Percentiles rank a stretch among this genome's conserved stretches.
These are phyloP conservation scores for Nitzschia sp. DNA, from an alignment of 108 stramenopile genomes.

Conservation along the genomic window DNA sequence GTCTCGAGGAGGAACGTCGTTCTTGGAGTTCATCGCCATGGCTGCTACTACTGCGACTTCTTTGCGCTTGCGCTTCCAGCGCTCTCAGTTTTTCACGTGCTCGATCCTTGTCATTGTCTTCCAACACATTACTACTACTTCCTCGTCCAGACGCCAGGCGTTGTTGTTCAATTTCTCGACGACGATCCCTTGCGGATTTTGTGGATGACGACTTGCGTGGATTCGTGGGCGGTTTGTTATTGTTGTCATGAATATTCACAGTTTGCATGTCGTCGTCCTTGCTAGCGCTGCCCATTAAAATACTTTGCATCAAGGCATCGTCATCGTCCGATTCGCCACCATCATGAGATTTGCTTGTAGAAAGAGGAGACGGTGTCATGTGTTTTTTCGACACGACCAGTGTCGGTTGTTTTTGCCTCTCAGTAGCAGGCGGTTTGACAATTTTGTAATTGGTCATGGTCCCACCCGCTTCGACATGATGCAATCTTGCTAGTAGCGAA, in stretches of 20 bases:
- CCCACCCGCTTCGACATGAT: constrained; percentile 19
- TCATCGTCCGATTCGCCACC: constrained; percentile 10
- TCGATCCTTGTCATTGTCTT: neutral
- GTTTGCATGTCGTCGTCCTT: neutral
- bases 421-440: neutral
- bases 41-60: too few relatives aligned
- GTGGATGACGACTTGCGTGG: neutral
- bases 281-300: neutral
- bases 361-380: neutral
- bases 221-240: neutral
- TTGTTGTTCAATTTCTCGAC: constrained; percentile 27
- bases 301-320: constrained; percentile 12
- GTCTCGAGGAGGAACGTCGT: too few relatives aligned
- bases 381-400: constrained; percentile 12
- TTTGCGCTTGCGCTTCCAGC: too few relatives aligned
- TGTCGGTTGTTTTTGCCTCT: neutral
- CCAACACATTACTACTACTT: neutral
- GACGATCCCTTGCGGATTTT: constrained; percentile 24
- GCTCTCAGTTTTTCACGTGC: constrained; percentile 19
- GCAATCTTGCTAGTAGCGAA: constrained; percentile 7
- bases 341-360: neutral
- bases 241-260: neutral
- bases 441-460: constrained; percentile 28
- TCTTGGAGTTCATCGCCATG: too few relatives aligned
- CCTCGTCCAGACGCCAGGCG: constrained; percentile 1